Evolutionary conservation across 495 filamentous ascomycete genomes (phyloP).

Genomic region (Saxophila tyrrhenica): DNA sequence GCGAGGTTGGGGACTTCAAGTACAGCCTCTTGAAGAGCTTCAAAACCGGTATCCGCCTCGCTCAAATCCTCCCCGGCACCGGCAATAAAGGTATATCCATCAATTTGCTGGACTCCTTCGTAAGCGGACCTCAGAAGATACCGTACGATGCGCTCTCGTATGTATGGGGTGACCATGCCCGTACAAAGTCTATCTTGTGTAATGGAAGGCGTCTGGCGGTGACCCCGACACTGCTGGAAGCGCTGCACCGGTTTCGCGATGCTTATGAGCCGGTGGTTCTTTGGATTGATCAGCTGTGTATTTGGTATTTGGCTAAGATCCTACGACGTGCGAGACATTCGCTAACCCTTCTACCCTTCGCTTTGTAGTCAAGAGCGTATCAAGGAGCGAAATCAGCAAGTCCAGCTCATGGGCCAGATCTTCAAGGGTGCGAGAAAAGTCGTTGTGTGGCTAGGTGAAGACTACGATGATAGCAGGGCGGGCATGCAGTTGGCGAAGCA

Average conservation of each 20-base stretch:
- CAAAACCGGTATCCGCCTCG: conserved; percentile 14
- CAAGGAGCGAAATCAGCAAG: conserved; percentile 21
- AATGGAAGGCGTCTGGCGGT: conserved; percentile 10
- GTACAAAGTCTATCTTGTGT: conserved; percentile 10
- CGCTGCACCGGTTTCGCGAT: conserved; percentile 17
- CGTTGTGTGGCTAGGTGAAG: conserved; percentile 18
- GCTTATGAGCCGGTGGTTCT: conserved; percentile 3
- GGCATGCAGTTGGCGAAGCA: conserved; percentile 10
- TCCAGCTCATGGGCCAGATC: conserved; percentile 25
- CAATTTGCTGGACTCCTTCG: conserved; percentile 13
- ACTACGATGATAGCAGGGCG: conserved; percentile 14
- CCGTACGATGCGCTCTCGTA: conserved; percentile 22
- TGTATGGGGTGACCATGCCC: conserved; percentile 13
- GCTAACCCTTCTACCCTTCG: too few species aligned
- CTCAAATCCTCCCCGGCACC: conserved; percentile 11
- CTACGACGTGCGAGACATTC: too few species aligned
- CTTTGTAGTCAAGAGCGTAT: conserved; percentile 23
- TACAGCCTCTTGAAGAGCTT: conserved; percentile 13
- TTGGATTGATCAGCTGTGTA: conserved; percentile 28
- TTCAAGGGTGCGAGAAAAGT: conserved; percentile 18
- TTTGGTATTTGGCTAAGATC: too few species aligned
- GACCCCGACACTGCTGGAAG: conserved; percentile 13
- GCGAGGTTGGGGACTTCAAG: conserved; percentile 1
- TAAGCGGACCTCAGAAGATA: conserved; percentile 1
- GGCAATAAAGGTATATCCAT: conserved; percentile 18